Evolutionary conservation across 2,329 filamentous ascomycete genomes (phyloP).

Genomic region (Penicillium sp.): DNA sequence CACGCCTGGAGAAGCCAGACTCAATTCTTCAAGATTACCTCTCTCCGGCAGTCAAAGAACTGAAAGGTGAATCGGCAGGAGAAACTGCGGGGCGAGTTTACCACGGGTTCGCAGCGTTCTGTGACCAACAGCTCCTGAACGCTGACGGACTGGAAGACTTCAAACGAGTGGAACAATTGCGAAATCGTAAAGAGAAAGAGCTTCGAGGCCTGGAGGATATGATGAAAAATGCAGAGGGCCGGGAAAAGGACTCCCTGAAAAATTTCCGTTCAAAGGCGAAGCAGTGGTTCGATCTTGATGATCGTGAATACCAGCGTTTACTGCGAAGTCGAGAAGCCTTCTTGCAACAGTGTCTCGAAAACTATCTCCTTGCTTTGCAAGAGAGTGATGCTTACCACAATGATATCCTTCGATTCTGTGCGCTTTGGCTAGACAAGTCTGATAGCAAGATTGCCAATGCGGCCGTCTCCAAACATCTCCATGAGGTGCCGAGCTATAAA

Average conservation of each 20-base stretch:
- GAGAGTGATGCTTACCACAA: constrained; percentile 88
- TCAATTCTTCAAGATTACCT: constrained; percentile 86
- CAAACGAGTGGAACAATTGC: constrained; percentile 74
- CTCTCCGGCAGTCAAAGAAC: constrained; percentile 76
- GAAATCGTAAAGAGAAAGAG: constrained; percentile 78
- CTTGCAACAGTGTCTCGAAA: constrained; percentile 84
- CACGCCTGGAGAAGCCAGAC: constrained; percentile 86
- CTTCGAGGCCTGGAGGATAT: constrained; percentile 70
- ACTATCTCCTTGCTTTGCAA: constrained; percentile 81
- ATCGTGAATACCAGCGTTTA: constrained; percentile 79
- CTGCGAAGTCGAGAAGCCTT: constrained; percentile 77
- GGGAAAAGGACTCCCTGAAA: constrained; percentile 59
- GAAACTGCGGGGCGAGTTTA: constrained; percentile 83
- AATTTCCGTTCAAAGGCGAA: constrained; percentile 70
- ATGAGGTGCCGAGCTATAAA: constrained; percentile 80
- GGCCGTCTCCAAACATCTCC: constrained; percentile 70
- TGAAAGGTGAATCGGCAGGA: constrained; percentile 68
- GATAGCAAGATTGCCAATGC: constrained; percentile 74
- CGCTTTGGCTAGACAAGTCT: constrained; percentile 88
- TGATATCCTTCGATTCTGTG: constrained; percentile 87
- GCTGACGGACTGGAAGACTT: constrained; percentile 83
- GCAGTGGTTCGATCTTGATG: constrained; percentile 87
- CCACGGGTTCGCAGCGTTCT: constrained; percentile 93
- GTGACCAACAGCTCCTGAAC: constrained; percentile 89
- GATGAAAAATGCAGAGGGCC: constrained; percentile 49